Conservation (phyloP, 164 flowering plant species). For the Tinospora cordifolia region DNA sequence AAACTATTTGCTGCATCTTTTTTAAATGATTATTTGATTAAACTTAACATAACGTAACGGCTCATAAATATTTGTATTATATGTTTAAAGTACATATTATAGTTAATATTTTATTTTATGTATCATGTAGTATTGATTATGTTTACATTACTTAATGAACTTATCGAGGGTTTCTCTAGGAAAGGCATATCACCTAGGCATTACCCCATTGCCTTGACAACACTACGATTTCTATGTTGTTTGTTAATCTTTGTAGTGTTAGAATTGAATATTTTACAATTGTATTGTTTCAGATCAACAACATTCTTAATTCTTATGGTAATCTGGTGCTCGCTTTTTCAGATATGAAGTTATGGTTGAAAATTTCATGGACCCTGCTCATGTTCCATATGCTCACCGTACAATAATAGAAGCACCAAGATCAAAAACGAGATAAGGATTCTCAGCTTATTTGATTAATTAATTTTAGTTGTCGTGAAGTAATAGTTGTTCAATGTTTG, state of each 20-base stretch:
- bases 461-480: background rate
- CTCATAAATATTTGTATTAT: too few species aligned
- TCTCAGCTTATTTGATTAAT: background rate
- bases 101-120: too few species aligned
- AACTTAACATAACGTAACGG: too few species aligned
- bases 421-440: conserved; percentile 39
- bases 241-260: background rate
- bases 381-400: conserved; percentile 88
- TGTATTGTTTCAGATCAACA: background rate
- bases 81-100: too few species aligned
- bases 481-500: background rate
- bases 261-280: background rate
- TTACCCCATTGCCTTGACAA: too few species aligned
- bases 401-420: conserved; percentile 42
- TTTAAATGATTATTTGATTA: too few species aligned
- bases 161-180: background rate
- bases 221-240: background rate
- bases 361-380: conserved; percentile 95
- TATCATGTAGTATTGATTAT: background rate
- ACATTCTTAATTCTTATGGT: background rate
- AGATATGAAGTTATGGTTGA: conserved; percentile 85
- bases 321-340: conserved; percentile 19
- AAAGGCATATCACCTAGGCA: too few species aligned
- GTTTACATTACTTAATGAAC: background rate
- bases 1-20: background rate